Evolutionary conservation across 495 filamentous ascomycete species (phyloP).

Genomic region (Diplogelasinospora grovesii): DNA sequence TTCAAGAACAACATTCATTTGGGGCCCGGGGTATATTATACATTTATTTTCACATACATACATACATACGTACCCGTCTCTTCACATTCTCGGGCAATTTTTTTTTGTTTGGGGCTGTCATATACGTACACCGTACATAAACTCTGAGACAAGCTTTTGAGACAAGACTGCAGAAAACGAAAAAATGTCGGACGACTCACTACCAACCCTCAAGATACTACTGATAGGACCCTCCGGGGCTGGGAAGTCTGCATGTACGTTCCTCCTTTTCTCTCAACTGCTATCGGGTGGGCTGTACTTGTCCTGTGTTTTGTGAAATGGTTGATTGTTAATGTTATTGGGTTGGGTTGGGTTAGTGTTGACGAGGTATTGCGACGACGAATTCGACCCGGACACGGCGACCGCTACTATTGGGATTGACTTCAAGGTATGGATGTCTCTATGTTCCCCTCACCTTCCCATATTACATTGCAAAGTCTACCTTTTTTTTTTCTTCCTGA

Average conservation of each 20-base stretch:
- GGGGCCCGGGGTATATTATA: too few species aligned
- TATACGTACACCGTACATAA: too few species aligned
- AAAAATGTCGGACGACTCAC: conserved; percentile 44
- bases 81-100: too few species aligned
- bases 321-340: background rate
- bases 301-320: background rate
- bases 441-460: background rate
- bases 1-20: too few species aligned
- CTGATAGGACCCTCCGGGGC: conserved; percentile 48
- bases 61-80: too few species aligned
- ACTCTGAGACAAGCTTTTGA: too few species aligned
- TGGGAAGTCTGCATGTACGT: conserved; percentile 49
- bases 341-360: conserved; percentile 12
- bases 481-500: background rate
- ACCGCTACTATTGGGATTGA: conserved; percentile 57
- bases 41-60: too few species aligned
- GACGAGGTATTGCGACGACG: conserved; percentile 47
- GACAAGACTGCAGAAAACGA: too few species aligned
- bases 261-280: background rate
- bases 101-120: too few species aligned
- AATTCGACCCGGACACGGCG: conserved; percentile 51
- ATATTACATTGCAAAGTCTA: background rate
- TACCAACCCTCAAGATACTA: conserved; percentile 47
- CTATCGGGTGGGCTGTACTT: background rate
- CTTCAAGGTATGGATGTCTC: conserved; percentile 42